A percentile compares a stretch with the other conserved stretches of the same genome.
Conservation (phyloP, 2,329 filamentous ascomycete genomes). For the Penicillium expansum region DNA sequence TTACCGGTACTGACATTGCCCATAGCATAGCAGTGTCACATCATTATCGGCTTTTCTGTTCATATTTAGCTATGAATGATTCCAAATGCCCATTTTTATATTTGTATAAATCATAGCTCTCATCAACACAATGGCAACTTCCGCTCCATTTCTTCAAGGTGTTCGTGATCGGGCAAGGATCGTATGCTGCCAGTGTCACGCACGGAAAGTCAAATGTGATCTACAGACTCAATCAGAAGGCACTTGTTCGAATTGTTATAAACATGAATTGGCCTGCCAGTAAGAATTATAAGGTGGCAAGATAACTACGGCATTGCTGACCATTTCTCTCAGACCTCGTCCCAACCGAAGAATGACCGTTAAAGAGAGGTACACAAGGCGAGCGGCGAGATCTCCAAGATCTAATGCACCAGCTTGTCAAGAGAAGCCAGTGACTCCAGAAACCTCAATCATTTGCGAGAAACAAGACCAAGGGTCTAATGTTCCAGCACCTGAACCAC, state of each 20-base stretch:
- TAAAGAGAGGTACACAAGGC: neutral
- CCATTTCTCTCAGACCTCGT: neutral
- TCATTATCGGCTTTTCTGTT: neutral
- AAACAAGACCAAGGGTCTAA: neutral
- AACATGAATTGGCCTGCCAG: neutral
- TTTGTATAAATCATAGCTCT: neutral
- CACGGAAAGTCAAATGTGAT: neutral
- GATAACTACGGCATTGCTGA: neutral
- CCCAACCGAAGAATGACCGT: neutral
- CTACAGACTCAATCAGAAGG: neutral
- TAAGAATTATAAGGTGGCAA: neutral
- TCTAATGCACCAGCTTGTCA: neutral
- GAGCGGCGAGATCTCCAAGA: neutral
- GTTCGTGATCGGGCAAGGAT: neutral
- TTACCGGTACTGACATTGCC: no score
- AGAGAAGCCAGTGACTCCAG: neutral
- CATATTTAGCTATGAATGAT: neutral
- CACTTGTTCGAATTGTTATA: neutral
- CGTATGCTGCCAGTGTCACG: neutral
- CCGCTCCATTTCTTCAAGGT: neutral
- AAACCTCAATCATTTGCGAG: neutral
- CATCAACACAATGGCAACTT: neutral
- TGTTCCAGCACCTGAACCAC: neutral
- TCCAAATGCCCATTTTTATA: neutral
- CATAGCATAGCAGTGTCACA: no score